phyloP scores from a whole-genome alignment of 2,329 filamentous ascomycete species.

The Penicillium sp. region DNA sequence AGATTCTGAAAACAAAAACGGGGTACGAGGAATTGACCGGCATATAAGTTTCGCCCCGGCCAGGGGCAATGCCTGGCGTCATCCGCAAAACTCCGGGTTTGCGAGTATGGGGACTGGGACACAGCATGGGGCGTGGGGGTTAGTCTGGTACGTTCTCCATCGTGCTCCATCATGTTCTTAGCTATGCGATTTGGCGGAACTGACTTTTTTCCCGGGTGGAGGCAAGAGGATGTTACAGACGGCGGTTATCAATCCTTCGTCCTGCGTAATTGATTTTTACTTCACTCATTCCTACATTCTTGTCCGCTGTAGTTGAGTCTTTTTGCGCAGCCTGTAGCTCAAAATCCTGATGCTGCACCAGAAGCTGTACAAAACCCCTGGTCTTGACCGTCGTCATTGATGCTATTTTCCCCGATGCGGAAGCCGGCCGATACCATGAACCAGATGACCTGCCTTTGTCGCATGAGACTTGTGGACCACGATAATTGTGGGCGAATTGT shows the following conservation, averaged over 20 bases:
- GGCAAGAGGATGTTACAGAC: not conserved
- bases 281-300: not conserved
- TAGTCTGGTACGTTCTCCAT: conserved; percentile 9
- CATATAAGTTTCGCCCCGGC: conserved; percentile 10
- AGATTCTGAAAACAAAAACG: conserved; percentile 1
- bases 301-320: not conserved
- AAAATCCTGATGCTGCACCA: not conserved
- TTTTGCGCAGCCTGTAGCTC: not conserved
- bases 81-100: conserved; percentile 25
- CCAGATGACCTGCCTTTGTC: not conserved
- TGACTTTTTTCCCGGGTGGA: conserved; percentile 6
- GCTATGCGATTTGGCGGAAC: conserved; percentile 1
- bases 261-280: not conserved
- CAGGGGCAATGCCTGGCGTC: conserved; percentile 15
- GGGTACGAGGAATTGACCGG: not conserved
- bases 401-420: conserved; percentile 3
- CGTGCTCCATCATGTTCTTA: conserved; percentile 7
- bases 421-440: conserved; percentile 3
- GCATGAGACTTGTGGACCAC: conserved; percentile 18
- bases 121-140: conserved; percentile 19
- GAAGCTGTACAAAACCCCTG: not conserved
- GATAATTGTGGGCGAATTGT: conserved; percentile 16
- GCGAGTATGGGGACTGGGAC: conserved; percentile 21
- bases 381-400: conserved; percentile 2
- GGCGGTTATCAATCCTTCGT: not conserved